These are phyloP conservation scores for Herpotrichia juniperi DNA, from an alignment of 2,329 filamentous ascomycete species.

Conservation along the genomic window DNA sequence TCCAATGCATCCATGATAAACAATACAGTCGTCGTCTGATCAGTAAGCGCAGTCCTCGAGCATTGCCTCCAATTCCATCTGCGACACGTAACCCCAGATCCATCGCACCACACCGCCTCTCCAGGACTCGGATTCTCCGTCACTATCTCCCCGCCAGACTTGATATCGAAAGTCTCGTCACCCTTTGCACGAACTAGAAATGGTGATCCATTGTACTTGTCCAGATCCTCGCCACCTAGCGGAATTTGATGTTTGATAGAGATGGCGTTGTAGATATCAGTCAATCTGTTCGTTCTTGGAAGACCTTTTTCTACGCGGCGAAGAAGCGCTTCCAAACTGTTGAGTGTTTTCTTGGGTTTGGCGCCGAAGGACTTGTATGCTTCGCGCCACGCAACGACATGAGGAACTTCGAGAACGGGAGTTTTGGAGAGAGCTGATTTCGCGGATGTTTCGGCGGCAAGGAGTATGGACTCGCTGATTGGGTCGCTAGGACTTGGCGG, in stretches of 20 bases:
- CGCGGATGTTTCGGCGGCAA: conserved; percentile 31
- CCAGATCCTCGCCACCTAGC: conserved; percentile 47
- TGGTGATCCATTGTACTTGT: conserved; percentile 44
- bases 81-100: conserved; percentile 45
- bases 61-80: conserved; percentile 51
- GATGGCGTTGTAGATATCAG: conserved; percentile 49
- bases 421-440: conserved; percentile 14
- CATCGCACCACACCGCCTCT: conserved; percentile 50
- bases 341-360: conserved; percentile 46
- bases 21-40: conserved; percentile 43
- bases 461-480: conserved; percentile 35
- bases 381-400: conserved; percentile 47
- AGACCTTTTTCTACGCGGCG: conserved; percentile 41
- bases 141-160: conserved; percentile 31
- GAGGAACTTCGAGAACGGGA: conserved; percentile 38
- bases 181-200: conserved; percentile 40
- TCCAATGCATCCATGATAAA: conserved; percentile 44
- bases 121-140: conserved; percentile 30
- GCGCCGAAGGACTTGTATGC: conserved; percentile 48
- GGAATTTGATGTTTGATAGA: conserved; percentile 49
- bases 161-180: conserved; percentile 41
- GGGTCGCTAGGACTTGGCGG: conserved; percentile 39
- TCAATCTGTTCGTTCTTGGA: conserved; percentile 47
- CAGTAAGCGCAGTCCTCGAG: conserved; percentile 41
- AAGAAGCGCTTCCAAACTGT: conserved; percentile 46